Evolutionary conservation across 2,329 filamentous ascomycete species (phyloP).

Genomic region (Tolypocladium ovalisporum): DNA sequence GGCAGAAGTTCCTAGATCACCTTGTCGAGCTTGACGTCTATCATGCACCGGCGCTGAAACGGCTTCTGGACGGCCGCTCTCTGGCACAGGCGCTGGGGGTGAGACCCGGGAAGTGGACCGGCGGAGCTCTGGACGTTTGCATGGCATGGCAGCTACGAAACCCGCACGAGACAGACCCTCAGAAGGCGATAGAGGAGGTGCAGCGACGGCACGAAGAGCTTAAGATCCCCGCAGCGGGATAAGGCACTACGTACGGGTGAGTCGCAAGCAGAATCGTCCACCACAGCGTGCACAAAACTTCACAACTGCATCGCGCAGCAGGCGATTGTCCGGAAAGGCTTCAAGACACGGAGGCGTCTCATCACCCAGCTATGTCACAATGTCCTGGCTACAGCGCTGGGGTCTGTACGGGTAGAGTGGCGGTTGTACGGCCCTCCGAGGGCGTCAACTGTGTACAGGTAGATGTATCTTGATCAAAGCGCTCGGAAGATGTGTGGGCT

Average conservation of each 20-base stretch:
- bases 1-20: conserved; percentile 46
- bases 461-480: background rate
- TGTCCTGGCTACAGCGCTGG: background rate
- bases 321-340: background rate
- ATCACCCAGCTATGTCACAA: background rate
- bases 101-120: conserved; percentile 80
- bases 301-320: background rate
- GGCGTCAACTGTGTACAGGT: background rate
- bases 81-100: conserved; percentile 57
- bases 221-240: conserved; percentile 18
- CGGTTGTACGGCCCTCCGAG: too few species aligned
- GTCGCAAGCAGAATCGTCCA: background rate
- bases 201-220: conserved; percentile 39
- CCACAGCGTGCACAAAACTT: background rate
- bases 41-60: conserved; percentile 46
- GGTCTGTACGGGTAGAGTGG: background rate
- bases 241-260: background rate
- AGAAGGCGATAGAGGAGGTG: conserved; percentile 51
- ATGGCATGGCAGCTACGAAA: conserved; percentile 85
- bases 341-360: background rate
- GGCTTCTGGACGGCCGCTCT: conserved; percentile 63
- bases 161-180: conserved; percentile 50
- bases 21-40: conserved; percentile 43
- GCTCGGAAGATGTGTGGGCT: background rate
- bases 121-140: conserved; percentile 64